Base-by-base conservation (phyloP, 331 rosid genomes). In the Malus hybrid region DNA sequence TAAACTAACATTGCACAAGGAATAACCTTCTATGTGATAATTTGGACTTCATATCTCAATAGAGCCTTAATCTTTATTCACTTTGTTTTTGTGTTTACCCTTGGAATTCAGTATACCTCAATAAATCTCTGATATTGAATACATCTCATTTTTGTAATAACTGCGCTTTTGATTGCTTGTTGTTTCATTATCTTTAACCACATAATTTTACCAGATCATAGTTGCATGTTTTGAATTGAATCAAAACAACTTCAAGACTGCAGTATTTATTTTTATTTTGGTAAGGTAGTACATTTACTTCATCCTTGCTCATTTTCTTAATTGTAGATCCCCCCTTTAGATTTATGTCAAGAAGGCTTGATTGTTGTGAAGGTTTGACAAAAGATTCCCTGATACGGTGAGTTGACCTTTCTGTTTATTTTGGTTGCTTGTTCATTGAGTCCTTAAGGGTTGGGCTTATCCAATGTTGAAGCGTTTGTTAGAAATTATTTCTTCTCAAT, bases 381-480 rank as follows among this genome's bases (percentile, higher is more conserved):
- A 76, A 79, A 70, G 85, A 88, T 74, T 75, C 81, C 82, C 82
- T 70, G 65, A 80, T 71, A 69, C 76, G 97, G 98, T 93, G 77
- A 87, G 73, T 77, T 54, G n/a, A 32, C 54, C 32, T 73, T 16
- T 54, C 33, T 19, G 24, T 67, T 28, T 64, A 13, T 52, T 15
- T n/a, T 44, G 20, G 46, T 29, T 20, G 3, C 7, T 42, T 65
- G 19, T 50, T 72, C 11, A 33, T 74, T 4, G 39, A 62, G 14
- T 78, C 20, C 28, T 29, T 67, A 15, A 36, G 50, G 22, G 33
- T n/a, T 34, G 28, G 71, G 64, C 70, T 29, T 69, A 44, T 69
- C 48, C 20, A 55, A 6, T 42, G 13, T 20, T 18, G 61, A 31
- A 19, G 32, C 9, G 6, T 70, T 20, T 61, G 56, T 32, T 32